phyloP scores from a whole-genome alignment of 129 eudicot species.

The Artemisia annua region DNA sequence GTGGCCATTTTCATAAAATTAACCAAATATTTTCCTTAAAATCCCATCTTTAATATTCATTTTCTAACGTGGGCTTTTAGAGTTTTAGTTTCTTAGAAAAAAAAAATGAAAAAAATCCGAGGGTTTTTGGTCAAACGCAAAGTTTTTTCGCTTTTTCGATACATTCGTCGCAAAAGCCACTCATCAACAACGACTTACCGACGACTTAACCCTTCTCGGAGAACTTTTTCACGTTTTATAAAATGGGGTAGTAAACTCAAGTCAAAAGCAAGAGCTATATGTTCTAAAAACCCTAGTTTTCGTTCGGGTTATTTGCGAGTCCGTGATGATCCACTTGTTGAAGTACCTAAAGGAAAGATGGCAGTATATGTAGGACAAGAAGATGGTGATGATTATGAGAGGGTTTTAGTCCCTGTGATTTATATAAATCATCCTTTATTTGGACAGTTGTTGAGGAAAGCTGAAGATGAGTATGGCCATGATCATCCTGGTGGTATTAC shows the following conservation, averaged over 20 bases:
- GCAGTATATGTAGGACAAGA: slow-evolving; percentile 75
- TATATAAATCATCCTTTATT: slow-evolving; percentile 85
- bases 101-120: slow-evolving; percentile 50
- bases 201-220: slow-evolving; percentile 24
- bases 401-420: slow-evolving; percentile 87
- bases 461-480: slow-evolving; percentile 75
- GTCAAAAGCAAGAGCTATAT: slow-evolving; percentile 50
- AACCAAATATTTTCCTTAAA: not conserved
- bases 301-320: slow-evolving; percentile 31
- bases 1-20: slow-evolving; percentile 81
- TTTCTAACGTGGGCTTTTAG: not conserved
- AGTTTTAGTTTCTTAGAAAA: not conserved
- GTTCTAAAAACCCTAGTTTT: slow-evolving; percentile 10
- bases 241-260: slow-evolving; percentile 51
- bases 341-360: slow-evolving; percentile 79
- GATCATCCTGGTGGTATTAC: slow-evolving; percentile 82
- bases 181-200: slow-evolving; percentile 23
- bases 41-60: not conserved
- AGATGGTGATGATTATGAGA: slow-evolving; percentile 55
- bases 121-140: slow-evolving; percentile 63
- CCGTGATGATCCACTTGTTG: slow-evolving; percentile 37
- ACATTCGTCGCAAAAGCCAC: slow-evolving; percentile 30
- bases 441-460: slow-evolving; percentile 63
- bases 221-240: slow-evolving; percentile 26
- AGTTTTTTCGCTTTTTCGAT: slow-evolving; percentile 46